phyloP scores from a whole-genome alignment of 352 stramenopile species.

The Phytophthora multivora region DNA sequence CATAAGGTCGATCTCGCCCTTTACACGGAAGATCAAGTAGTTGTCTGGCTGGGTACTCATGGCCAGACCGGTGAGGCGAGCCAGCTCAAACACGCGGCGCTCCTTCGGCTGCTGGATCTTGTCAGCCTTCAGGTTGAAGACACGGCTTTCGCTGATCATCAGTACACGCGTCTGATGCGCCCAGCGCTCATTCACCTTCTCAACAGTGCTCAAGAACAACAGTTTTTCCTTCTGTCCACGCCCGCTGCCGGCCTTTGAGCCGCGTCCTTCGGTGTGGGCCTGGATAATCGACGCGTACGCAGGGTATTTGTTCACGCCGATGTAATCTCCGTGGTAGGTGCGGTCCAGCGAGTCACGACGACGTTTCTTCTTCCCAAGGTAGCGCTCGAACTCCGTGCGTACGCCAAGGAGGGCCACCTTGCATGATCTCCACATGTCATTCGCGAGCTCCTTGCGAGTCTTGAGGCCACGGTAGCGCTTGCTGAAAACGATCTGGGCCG shows the following conservation, averaged over 20 bases:
- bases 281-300: slow-evolving; percentile 71
- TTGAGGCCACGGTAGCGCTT: slow-evolving; percentile 79
- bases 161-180: slow-evolving; percentile 79
- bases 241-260: slow-evolving; percentile 25
- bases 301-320: slow-evolving; percentile 72
- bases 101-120: slow-evolving; percentile 86
- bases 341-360: slow-evolving; percentile 80
- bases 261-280: slow-evolving; percentile 40
- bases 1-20: slow-evolving; percentile 77
- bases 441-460: slow-evolving; percentile 72
- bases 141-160: slow-evolving; percentile 71
- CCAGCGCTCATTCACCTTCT: slow-evolving; percentile 88
- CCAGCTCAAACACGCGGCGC: slow-evolving; percentile 70
- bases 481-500: slow-evolving; percentile 74
- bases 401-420: slow-evolving; percentile 77
- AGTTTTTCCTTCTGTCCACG: slow-evolving; percentile 55
- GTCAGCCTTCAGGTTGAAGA: slow-evolving; percentile 89
- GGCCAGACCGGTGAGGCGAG: slow-evolving; percentile 57
- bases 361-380: slow-evolving; percentile 86
- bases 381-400: slow-evolving; percentile 85
- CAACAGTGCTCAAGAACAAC: slow-evolving; percentile 68
- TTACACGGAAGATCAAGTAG: slow-evolving; percentile 79
- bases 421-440: slow-evolving; percentile 71
- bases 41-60: slow-evolving; percentile 85
- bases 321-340: slow-evolving; percentile 79